Conservation (phyloP, 1,139 yeast genomes). For the Meyerozyma carpophila region DNA sequence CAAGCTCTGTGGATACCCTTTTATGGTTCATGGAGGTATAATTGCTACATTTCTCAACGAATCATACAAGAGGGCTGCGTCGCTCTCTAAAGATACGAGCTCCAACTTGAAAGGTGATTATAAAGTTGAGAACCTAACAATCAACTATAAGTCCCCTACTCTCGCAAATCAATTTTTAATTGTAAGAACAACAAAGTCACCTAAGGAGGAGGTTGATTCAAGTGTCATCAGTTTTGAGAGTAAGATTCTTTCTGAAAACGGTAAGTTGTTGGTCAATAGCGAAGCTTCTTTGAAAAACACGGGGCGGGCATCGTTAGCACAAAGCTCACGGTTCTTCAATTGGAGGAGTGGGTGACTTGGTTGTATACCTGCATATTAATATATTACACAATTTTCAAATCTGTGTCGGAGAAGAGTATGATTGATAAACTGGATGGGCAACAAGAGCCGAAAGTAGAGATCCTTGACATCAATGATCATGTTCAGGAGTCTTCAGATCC, state of each 20-base stretch:
- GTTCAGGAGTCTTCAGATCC: conserved; percentile 23
- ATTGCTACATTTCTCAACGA: conserved; percentile 81
- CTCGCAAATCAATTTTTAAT: conserved; percentile 75
- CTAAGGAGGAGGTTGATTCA: conserved; percentile 13
- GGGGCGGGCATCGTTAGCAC: conserved; percentile 24
- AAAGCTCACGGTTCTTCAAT: neutral
- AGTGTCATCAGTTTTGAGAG: conserved; percentile 25
- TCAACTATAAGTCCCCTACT: conserved; percentile 69
- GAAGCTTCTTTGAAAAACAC: conserved; percentile 35
- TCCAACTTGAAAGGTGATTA: conserved; percentile 36
- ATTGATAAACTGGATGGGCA: neutral
- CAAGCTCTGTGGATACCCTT: conserved; percentile 80
- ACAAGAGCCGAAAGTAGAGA: conserved; percentile 5
- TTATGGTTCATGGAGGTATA: conserved; percentile 86
- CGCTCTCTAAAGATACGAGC: conserved; percentile 26
- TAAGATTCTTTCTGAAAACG: conserved; percentile 29
- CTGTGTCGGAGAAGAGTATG: neutral
- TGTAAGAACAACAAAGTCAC: conserved; percentile 43
- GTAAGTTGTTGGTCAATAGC: conserved; percentile 32
- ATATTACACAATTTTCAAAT: neutral
- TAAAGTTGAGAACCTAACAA: conserved; percentile 44
- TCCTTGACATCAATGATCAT: conserved; percentile 9
- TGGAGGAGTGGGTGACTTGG: neutral
- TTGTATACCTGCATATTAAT: neutral
- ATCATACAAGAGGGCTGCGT: conserved; percentile 56